Evolutionary conservation across 176 grass and related monocot genomes (phyloP).

Genomic region (Lolium multiflorum): DNA sequence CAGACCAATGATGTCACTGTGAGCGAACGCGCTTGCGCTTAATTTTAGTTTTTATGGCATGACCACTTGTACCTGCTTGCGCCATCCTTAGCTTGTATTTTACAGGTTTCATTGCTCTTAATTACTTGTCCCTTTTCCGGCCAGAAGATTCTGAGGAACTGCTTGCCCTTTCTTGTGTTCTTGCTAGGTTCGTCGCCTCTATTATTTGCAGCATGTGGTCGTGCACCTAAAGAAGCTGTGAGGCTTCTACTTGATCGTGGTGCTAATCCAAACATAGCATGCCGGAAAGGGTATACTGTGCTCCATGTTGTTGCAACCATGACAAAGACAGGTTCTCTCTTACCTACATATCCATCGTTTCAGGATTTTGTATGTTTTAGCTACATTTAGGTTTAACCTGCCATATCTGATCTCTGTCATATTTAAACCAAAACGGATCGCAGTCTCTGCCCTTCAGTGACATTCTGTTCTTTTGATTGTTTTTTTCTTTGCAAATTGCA

Average conservation of each 20-base stretch:
- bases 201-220: not conserved
- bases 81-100: not conserved
- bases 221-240: not conserved
- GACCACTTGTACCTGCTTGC: not conserved
- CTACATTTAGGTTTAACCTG: not conserved
- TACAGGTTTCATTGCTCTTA: not conserved
- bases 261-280: not conserved
- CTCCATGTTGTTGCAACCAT: conserved; percentile 11
- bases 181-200: conserved; percentile 9
- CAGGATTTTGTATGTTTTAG: not conserved
- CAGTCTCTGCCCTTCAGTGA: not conserved
- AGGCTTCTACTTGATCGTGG: conserved; percentile 2
- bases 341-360: not conserved
- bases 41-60: not conserved
- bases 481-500: not conserved
- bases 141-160: not conserved
- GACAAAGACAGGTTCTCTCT: conserved; percentile 21
- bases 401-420: not conserved
- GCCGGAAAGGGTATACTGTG: not conserved
- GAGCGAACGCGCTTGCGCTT: not conserved
- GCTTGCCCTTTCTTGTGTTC: not conserved
- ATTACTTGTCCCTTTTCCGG: not conserved
- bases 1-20: not conserved
- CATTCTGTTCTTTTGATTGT: not conserved
- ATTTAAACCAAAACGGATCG: not conserved